Evolutionary conservation across 495 filamentous ascomycete species (phyloP).

Genomic region (Trichocladium antarcticum): DNA sequence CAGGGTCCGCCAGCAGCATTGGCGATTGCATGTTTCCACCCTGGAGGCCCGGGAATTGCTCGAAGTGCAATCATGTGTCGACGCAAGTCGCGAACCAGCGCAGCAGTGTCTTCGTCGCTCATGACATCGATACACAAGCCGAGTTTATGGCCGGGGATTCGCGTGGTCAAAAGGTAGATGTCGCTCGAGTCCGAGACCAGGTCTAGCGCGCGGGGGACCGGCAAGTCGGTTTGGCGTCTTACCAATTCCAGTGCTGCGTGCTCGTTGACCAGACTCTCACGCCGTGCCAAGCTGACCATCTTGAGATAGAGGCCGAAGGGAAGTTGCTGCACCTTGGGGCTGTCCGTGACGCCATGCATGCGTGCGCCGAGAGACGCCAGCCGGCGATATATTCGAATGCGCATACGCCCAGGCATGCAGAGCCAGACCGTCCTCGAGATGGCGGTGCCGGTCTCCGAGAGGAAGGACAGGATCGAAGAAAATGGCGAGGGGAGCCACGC

Average conservation of each 20-base stretch:
- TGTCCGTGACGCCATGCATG: not conserved
- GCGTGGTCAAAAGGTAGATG: not conserved
- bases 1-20: not conserved
- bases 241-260: not conserved
- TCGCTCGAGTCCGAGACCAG: not conserved
- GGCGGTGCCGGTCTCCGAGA: not conserved
- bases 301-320: not conserved
- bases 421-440: not conserved
- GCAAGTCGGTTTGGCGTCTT: not conserved
- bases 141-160: not conserved
- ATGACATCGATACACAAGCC: not conserved
- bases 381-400: not conserved
- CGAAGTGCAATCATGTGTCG: not conserved
- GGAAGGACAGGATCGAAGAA: not conserved
- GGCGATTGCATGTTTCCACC: not conserved
- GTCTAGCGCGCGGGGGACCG: not conserved
- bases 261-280: not conserved
- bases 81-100: not conserved
- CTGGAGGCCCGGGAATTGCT: not conserved
- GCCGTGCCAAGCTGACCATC: not conserved
- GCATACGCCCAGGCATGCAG: not conserved
- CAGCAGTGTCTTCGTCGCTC: not conserved
- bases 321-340: not conserved
- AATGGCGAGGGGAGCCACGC: not conserved
- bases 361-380: not conserved